phyloP scores from a whole-genome alignment of 169 alveolate genomes.

The Blepharisma undulans region DNA sequence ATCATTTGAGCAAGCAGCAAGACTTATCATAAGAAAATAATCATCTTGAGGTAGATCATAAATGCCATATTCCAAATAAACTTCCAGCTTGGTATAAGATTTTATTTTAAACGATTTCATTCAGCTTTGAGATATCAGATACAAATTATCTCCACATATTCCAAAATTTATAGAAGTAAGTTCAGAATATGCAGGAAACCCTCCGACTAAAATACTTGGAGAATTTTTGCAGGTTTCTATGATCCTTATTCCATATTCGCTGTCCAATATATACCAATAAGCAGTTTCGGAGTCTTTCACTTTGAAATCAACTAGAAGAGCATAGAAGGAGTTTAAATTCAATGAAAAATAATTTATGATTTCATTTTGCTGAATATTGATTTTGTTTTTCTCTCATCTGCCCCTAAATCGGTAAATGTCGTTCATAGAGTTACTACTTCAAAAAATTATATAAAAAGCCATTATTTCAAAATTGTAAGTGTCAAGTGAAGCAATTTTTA shows the following conservation, averaged over 20 bases:
- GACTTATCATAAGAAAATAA: not conserved
- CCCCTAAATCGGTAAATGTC: not conserved
- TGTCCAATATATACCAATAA: not conserved
- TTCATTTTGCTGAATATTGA: not conserved
- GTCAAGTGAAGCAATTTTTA: not conserved
- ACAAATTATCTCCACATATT: not conserved
- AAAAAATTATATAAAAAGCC: not conserved
- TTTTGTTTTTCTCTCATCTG: not conserved
- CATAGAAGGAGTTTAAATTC: not conserved
- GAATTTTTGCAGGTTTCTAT: not conserved
- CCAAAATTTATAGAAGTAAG: not conserved
- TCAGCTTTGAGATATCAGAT: not conserved
- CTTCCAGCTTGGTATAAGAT: not conserved
- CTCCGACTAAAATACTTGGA: not conserved
- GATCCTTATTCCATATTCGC: not conserved
- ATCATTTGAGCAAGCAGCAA: not conserved
- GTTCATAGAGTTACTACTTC: too few relatives aligned
- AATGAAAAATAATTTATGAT: not conserved
- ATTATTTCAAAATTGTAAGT: not conserved
- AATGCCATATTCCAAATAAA: not conserved
- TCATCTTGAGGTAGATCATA: not conserved
- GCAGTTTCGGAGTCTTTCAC: not conserved
- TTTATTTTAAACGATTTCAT: not conserved
- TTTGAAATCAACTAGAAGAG: not conserved
- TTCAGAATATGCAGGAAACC: not conserved